phyloP scores from a whole-genome alignment of 352 stramenopile species.

The Phytophthora rubi region DNA sequence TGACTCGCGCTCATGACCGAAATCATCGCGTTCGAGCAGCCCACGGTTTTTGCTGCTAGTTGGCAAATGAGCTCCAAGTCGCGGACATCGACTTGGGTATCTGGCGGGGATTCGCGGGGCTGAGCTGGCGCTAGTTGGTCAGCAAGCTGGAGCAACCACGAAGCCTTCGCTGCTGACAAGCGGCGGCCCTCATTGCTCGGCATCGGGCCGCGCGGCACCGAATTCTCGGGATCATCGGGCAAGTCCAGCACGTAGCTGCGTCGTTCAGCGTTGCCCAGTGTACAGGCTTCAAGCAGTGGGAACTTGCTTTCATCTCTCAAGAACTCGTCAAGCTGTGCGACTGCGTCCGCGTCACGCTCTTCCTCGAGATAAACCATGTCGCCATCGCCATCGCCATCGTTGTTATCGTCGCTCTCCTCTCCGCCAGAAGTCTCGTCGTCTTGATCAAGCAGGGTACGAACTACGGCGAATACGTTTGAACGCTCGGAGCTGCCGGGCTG shows the following conservation, averaged over 20 bases:
- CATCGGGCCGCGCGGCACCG: constrained; percentile 22
- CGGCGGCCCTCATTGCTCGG: constrained; percentile 32
- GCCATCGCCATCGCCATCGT: constrained; percentile 1
- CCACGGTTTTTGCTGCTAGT: constrained; percentile 44
- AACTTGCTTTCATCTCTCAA: constrained; percentile 16
- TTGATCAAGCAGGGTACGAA: constrained; percentile 17
- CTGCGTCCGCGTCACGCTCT: neutral
- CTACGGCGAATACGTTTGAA: constrained; percentile 36
- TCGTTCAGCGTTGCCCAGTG: constrained; percentile 40
- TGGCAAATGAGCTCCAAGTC: constrained; percentile 66
- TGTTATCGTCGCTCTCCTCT: constrained; percentile 1
- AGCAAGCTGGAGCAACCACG: constrained; percentile 13
- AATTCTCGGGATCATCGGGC: constrained; percentile 14
- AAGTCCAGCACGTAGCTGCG: constrained; percentile 44
- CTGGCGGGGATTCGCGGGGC: constrained; percentile 7
- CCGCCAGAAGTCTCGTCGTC: neutral
- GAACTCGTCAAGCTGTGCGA: constrained; percentile 21
- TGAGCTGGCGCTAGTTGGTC: constrained; percentile 14
- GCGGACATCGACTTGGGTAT: constrained; percentile 24
- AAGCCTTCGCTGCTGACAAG: constrained; percentile 16
- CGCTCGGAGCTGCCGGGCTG: constrained; percentile 19
- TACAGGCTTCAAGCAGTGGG: constrained; percentile 28
- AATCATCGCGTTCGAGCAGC: constrained; percentile 50
- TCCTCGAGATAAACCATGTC: neutral
- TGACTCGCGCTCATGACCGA: constrained; percentile 52